A percentile compares a stretch with the other conserved stretches of the same genome.
Evolutionary conservation across 305 asterid genomes (phyloP).

Genomic region (Solanum hybrid): DNA sequence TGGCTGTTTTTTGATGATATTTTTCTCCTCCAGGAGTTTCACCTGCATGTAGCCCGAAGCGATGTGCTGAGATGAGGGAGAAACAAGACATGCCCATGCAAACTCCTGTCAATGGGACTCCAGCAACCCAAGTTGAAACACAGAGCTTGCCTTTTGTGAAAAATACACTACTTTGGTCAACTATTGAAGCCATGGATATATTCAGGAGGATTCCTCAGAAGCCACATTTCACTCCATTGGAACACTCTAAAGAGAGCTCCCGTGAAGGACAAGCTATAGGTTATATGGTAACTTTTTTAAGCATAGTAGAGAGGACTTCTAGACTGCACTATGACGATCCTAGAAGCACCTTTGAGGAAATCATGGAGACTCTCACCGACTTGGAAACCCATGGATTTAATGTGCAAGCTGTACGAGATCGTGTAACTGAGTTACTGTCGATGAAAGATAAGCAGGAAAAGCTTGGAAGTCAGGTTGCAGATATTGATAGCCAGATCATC

Average conservation of each 20-base stretch:
- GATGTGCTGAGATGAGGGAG: conserved; percentile 23
- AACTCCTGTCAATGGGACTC: conserved; percentile 5
- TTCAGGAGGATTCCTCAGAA: conserved; percentile 59
- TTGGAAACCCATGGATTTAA: conserved; percentile 65
- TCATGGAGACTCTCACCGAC: conserved; percentile 41
- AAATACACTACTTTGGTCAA: conserved; percentile 51
- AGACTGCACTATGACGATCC: conserved; percentile 38
- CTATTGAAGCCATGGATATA: conserved; percentile 62
- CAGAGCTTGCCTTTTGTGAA: conserved; percentile 56
- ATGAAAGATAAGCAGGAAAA: conserved; percentile 31
- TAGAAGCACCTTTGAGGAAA: conserved; percentile 31
- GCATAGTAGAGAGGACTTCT: conserved; percentile 41
- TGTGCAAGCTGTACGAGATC: conserved; percentile 30
- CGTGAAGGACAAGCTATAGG: conserved; percentile 85
- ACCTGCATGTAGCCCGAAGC: conserved; percentile 22
- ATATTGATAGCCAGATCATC: conserved; percentile 20
- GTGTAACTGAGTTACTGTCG: conserved; percentile 18
- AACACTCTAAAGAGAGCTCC: conserved; percentile 34
- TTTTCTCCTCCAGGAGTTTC: conserved; percentile 28
- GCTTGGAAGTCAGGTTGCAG: conserved; percentile 17
- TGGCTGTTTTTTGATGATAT: neutral
- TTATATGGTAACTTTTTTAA: conserved; percentile 53
- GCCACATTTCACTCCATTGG: conserved; percentile 71
- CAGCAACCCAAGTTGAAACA: conserved; percentile 12
- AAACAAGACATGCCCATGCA: conserved; percentile 9